Evolutionary conservation across 2,329 filamentous ascomycete genomes (phyloP).

Genomic region (Paecilomyces fulvus): DNA sequence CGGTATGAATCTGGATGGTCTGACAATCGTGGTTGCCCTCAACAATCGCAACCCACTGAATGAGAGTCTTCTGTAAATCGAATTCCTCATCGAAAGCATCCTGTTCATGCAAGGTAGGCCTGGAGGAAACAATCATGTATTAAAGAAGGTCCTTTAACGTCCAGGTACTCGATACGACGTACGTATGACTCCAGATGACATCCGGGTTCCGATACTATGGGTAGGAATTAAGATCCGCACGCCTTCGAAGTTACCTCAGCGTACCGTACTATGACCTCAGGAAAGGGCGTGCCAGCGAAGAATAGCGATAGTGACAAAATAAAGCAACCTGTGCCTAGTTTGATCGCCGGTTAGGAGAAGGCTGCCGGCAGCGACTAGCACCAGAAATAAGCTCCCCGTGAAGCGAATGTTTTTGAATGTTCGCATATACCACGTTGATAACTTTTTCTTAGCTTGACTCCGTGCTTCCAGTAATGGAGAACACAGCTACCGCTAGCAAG

Average conservation of each 20-base stretch:
- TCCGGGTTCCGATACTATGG: background rate
- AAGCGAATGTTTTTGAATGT: background rate
- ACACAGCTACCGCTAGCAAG: conserved; percentile 2
- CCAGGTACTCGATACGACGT: background rate
- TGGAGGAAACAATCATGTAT: background rate
- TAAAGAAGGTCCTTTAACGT: background rate
- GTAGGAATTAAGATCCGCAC: background rate
- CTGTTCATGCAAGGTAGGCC: background rate
- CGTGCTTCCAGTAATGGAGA: background rate
- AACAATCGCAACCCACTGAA: conserved; percentile 1
- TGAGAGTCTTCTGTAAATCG: background rate
- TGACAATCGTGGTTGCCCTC: background rate
- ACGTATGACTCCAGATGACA: background rate
- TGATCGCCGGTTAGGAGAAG: background rate
- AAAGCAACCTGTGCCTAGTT: too few relatives aligned
- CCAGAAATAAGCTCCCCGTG: background rate
- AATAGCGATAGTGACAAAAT: background rate
- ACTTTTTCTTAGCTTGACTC: background rate
- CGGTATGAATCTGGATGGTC: background rate
- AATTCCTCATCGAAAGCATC: background rate
- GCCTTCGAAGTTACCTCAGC: background rate
- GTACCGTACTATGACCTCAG: background rate
- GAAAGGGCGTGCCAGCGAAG: background rate
- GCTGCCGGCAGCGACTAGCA: background rate
- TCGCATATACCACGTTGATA: background rate